A percentile compares a stretch with the other conserved stretches of the same genome.
These are phyloP conservation scores for Scorias spongiosa DNA, from an alignment of 2,329 filamentous ascomycete genomes.

Conservation along the genomic window DNA sequence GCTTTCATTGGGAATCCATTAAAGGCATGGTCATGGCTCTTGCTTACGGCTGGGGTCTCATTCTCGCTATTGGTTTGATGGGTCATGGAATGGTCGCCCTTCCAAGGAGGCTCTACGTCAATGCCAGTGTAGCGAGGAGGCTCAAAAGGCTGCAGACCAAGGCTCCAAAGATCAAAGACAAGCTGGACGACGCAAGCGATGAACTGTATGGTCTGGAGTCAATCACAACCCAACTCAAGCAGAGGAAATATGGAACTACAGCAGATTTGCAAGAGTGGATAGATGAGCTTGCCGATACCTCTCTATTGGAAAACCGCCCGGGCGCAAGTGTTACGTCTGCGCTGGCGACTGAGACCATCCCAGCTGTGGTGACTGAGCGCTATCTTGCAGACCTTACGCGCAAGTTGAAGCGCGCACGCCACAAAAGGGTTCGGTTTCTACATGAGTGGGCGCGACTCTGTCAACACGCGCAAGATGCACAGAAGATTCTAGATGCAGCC, in stretches of 20 bases:
- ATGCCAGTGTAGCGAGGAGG: conserved; percentile 59
- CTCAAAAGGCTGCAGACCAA: conserved; percentile 61
- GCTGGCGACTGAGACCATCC: conserved; percentile 24
- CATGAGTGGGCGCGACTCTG: conserved; percentile 77
- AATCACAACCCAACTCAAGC: conserved; percentile 64
- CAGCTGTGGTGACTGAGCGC: conserved; percentile 77
- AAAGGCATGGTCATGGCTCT: conserved; percentile 84
- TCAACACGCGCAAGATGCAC: conserved; percentile 55
- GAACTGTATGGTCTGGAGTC: conserved; percentile 67
- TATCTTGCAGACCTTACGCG: conserved; percentile 84
- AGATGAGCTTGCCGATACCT: conserved; percentile 73
- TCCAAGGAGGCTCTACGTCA: conserved; percentile 63
- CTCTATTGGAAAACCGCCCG: conserved; percentile 45
- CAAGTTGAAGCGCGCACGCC: conserved; percentile 63
- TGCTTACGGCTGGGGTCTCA: conserved; percentile 83
- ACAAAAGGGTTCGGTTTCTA: conserved; percentile 67
- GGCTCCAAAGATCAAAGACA: conserved; percentile 73
- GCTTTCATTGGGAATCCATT: conserved; percentile 54
- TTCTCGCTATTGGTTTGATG: conserved; percentile 93
- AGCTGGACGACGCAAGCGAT: conserved; percentile 68
- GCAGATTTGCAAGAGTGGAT: conserved; percentile 82
- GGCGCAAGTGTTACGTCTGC: conserved; percentile 23
- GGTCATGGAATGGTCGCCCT: conserved; percentile 90
- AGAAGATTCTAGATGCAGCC: conserved; percentile 70
- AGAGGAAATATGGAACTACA: conserved; percentile 65